phyloP scores from a whole-genome alignment of 805 yeast genomes.

The Ogataea allantospora region DNA sequence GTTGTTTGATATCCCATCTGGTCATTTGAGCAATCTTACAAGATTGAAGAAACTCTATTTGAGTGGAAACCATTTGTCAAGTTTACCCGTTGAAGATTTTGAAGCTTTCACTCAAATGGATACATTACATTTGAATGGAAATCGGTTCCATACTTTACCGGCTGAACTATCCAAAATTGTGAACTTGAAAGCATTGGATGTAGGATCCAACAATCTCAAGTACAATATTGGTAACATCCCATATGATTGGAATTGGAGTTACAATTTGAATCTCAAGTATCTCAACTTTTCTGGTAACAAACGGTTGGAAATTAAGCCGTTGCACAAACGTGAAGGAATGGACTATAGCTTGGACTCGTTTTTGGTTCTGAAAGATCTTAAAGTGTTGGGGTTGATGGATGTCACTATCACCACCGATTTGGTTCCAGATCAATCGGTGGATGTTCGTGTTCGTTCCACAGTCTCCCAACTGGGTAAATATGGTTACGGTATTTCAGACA shows the following conservation, averaged over 20 bases:
- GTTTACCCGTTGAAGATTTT: conserved; percentile 84
- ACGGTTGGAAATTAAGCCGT: conserved; percentile 81
- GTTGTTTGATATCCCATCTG: conserved; percentile 74
- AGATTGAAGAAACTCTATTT: conserved; percentile 64
- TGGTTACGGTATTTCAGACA: conserved; percentile 90
- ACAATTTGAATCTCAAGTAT: conserved; percentile 70
- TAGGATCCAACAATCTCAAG: conserved; percentile 84
- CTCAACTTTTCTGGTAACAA: conserved; percentile 91
- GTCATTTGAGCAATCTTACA: conserved; percentile 58
- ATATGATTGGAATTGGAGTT: conserved; percentile 97
- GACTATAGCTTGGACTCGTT: conserved; percentile 69
- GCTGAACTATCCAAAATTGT: conserved; percentile 75
- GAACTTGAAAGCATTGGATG: conserved; percentile 72
- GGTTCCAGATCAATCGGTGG: conserved; percentile 83
- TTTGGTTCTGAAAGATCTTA: conserved; percentile 59
- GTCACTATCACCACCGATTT: conserved; percentile 86
- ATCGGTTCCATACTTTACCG: conserved; percentile 82
- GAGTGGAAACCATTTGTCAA: conserved; percentile 78
- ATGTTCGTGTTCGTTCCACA: conserved; percentile 85
- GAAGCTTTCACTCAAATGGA: conserved; percentile 57
- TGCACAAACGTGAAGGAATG: conserved; percentile 52
- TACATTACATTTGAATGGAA: conserved; percentile 72
- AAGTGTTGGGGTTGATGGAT: conserved; percentile 86
- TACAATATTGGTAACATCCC: conserved; percentile 93
- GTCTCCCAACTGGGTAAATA: conserved; percentile 73